Base-by-base conservation (phyloP, 2,329 filamentous ascomycete genomes). In the Calonectria pseudoturangicola region DNA sequence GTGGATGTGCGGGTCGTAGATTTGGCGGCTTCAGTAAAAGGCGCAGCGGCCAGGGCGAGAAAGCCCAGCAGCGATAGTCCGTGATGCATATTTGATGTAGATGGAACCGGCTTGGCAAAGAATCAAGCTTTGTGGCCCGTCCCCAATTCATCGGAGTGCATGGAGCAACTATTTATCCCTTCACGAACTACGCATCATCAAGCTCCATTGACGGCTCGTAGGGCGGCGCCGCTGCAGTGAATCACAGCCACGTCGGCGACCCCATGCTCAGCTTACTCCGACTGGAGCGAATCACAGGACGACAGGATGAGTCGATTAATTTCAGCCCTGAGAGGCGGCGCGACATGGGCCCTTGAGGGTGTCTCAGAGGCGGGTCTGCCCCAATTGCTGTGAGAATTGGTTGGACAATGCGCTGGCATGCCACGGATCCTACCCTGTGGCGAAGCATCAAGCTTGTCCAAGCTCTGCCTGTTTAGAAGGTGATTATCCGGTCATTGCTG, bases 1-100 rank as follows among this genome's bases (percentile, higher is more conserved):
- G 72, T 77, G 10, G 54, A 56, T 7, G 73, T 74, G 15, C 48
- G 28, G 0, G 76, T 79, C 0, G 63, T 77, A 4, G 72, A 62
- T 9, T 47, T 50, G 33, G 68, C 69, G n/a, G 62, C 67, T 3
- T 56, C 28, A 10, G 47, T 21, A 8, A 73, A 16, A 7, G 28
- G 51, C 21, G 58, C 51, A 15, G 54, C 65, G 6, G 62, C 33
- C 4, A 75, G 43, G 65, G 66, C 71, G 6, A 73, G 15, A 16
- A 36, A 51, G 66, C 60, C 56, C 30, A 51, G n/a, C 30, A 51
- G 43, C 4, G 21, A 45, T 21, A 13, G 21, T 54, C 25, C 7
- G n/a, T 39, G 25, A 25, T 36, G 66, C 70, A 72, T 72, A 4
- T 36, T 69, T 4, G 16, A 15, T n/a, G n/a, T 8, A 56, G 6